Base-by-base conservation (phyloP, 805 yeast genomes). In the Yamadazyma kitorensis region DNA sequence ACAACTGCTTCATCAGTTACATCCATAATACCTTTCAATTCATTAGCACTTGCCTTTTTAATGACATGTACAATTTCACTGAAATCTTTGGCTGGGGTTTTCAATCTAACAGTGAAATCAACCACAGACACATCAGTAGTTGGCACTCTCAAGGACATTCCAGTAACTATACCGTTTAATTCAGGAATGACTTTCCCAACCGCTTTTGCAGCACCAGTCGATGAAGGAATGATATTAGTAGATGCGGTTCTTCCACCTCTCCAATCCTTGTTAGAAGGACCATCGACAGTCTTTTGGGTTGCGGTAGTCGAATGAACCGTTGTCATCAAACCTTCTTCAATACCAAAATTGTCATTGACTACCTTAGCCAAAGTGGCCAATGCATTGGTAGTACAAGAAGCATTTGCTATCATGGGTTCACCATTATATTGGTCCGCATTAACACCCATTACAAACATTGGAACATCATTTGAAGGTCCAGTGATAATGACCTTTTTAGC, bases 241-340 rank as follows among this genome's bases (percentile, higher is more conserved):
- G 56, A 48, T 34, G 63, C 63, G 45, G 63, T 57, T 53, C 63
- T 54, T 42, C 63, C 63, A 36, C 63, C 63, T 56, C 63, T 57
- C 63, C 63, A 57, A 52, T 57, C 63, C 48, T 57, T 57, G 53
- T 57, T 60, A 43, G 63, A 57, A 39, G 63, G 63, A 49, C 61
- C 61, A 37, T 57, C 63, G 31, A 57, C 63, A 36, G 63, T 57
- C 50, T 57, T 57, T 44, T 57, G 63, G 43, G 63, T 55, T 39
- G 63, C 63, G 44, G 63, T 57, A 45, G 56, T 55, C 41, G 63
- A 57, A 49, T 57, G 63, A 41, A 57, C 59, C 34, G 63, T 57
- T 50, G 61, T 56, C 63, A 57, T 57, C 47, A 57, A 55, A 47
- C 60, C 63, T 43, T 56, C 61, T 44, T 57, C 57, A 35, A 57